Evolutionary conservation across 2,329 filamentous ascomycete genomes (phyloP), one percentile per base, ranked within the genome.

Genomic region (Colletotrichum sansevieriae): DNA sequence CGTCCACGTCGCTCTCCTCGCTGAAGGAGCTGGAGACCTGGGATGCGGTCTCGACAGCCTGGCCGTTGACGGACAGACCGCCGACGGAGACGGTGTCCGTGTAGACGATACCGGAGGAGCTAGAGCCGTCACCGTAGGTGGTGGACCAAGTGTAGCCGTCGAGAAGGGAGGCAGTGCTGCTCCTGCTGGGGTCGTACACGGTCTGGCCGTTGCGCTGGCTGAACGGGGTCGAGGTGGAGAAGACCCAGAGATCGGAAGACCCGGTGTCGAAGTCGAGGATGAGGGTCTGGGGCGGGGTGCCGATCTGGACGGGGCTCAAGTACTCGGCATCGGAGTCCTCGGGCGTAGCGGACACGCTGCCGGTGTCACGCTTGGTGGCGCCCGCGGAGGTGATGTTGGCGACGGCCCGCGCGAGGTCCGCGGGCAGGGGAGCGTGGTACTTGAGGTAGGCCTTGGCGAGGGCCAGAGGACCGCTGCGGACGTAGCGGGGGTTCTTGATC

Each of bases 241-340:
- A 80, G 56, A 79, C 77, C 79, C 78, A 80, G 35, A 65, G 74
- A 64, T 85, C 82, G 11, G 81, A 80, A 2, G 82, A 84, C 1
- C 82, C 83, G 1, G 83, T 84, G 65, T 84, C 82, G 54, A 84
- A 82, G 71, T 83, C 78, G 56, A 84, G 73, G 41, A 80, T 78
- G 55, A 84, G 74, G 1, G 78, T 81, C 72, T 84, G 80, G 4
- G 80, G 75, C 9, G 82, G 82, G 6, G 80, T 81, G 13, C 82
- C 82, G n/a, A 83, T 80, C 44, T 78, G 73, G 12, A 83, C 79
- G 5, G 80, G 79, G 3, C 77, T 76, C 58, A 82, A 65, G 71
- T 80, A 83, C 72, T 82, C 80, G 20, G 71, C 39, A n/a, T 82
- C 80, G 59, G 73, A 70, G 3, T 74, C 54, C 29, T 74, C 60